Conservation (phyloP, 2,329 filamentous ascomycete species). For the Furcasterigmium furcatum region DNA sequence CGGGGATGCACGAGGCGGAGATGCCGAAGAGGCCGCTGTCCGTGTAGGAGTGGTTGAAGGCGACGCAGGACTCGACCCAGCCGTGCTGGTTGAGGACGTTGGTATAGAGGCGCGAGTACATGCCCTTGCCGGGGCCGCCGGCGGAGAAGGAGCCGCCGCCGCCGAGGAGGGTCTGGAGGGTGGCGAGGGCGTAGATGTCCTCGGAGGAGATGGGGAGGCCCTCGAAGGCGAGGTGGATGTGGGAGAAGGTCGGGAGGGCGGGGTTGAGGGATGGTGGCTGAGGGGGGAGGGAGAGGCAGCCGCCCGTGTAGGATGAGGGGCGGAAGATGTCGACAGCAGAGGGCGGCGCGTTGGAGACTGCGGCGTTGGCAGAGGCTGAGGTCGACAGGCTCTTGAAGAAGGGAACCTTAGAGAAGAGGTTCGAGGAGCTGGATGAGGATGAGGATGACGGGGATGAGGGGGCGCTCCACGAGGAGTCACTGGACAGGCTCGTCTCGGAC, state of each 20-base stretch:
- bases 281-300: slow-evolving; percentile 80
- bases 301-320: slow-evolving; percentile 85
- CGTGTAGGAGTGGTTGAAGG: slow-evolving; percentile 97
- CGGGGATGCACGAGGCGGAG: slow-evolving; percentile 78
- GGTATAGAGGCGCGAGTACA: slow-evolving; percentile 97
- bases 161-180: slow-evolving; percentile 90
- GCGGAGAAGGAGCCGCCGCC: slow-evolving; percentile 96
- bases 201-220: slow-evolving; percentile 84
- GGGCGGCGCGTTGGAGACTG: slow-evolving; percentile 45
- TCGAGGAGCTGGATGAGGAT: slow-evolving; percentile 54
- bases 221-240: slow-evolving; percentile 96
- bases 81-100: slow-evolving; percentile 97
- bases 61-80: slow-evolving; percentile 94
- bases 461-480: slow-evolving; percentile 27
- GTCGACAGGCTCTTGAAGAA: slow-evolving; percentile 89
- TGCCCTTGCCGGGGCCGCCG: slow-evolving; percentile 94
- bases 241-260: slow-evolving; percentile 75
- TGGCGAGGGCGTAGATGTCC: slow-evolving; percentile 95
- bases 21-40: slow-evolving; percentile 96
- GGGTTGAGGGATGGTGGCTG: slow-evolving; percentile 77
- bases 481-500: slow-evolving; percentile 53
- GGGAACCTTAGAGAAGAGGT: slow-evolving; percentile 77
- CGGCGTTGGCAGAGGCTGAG: slow-evolving; percentile 61
- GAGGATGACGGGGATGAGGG: slow-evolving; percentile 27
- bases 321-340: slow-evolving; percentile 54